These are phyloP conservation scores for Rhododendron ferrugineum DNA, from an alignment of 148 eudicot species.

Conservation along the genomic window DNA sequence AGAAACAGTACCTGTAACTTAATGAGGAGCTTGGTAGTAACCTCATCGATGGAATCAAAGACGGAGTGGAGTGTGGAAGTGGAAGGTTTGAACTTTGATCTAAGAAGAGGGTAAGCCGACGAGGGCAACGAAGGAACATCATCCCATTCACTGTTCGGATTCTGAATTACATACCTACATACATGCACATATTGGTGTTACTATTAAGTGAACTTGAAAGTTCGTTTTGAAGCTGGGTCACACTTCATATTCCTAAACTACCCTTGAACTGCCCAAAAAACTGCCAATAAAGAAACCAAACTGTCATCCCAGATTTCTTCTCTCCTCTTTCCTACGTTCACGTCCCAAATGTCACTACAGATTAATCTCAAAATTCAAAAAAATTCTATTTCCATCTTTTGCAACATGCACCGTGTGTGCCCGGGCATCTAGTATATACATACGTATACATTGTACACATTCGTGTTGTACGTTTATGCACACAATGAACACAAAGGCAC, in stretches of 20 bases:
- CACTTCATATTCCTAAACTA: neutral
- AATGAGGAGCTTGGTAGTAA: constrained; percentile 88
- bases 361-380: neutral
- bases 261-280: neutral
- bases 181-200: neutral
- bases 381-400: neutral
- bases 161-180: constrained; percentile 54
- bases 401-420: neutral
- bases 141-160: constrained; percentile 73
- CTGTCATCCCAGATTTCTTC: neutral
- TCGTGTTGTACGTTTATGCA: neutral
- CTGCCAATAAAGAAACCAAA: neutral
- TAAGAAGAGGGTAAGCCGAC: constrained; percentile 60
- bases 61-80: constrained; percentile 59
- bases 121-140: constrained; percentile 77
- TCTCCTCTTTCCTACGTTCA: neutral
- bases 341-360: neutral
- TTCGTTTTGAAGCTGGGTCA: neutral
- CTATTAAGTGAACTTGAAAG: neutral
- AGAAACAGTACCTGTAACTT: constrained; percentile 53
- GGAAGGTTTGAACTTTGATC: constrained; percentile 56
- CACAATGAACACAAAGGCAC: neutral
- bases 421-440: too few relatives aligned
- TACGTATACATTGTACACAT: too few relatives aligned
- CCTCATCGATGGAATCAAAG: constrained; percentile 54